Percentiles rank a stretch among this genome's conserved stretches.
phyloP scores from a whole-genome alignment of 306 rosid genomes.

The Trifolium pratense region DNA sequence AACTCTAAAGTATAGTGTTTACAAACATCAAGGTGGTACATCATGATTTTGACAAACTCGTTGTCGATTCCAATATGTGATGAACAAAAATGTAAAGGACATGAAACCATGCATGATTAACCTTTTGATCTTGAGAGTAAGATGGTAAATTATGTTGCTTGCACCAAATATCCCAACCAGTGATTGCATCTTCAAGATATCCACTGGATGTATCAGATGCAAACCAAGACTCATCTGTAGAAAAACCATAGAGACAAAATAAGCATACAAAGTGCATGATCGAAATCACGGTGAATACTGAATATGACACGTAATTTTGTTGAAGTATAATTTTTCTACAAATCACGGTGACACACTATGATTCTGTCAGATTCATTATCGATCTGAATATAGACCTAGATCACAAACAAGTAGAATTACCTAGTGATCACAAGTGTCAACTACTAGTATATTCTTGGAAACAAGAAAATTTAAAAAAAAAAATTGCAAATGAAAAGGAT shows the following conservation, averaged over 20 bases:
- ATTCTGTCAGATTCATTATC: neutral
- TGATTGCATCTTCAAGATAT: constrained; percentile 62
- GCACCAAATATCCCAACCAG: constrained; percentile 54
- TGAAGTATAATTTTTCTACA: neutral
- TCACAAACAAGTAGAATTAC: constrained; percentile 29
- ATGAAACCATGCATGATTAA: constrained; percentile 19
- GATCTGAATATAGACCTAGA: neutral
- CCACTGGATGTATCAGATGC: constrained; percentile 48
- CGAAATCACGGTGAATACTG: too few species aligned
- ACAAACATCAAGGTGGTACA: too few species aligned
- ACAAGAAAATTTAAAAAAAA: neutral
- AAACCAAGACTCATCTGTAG: constrained; percentile 49
- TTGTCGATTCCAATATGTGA: too few species aligned
- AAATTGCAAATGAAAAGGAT: neutral
- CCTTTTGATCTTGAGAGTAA: constrained; percentile 47
- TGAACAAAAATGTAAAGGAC: constrained; percentile 4
- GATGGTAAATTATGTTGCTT: constrained; percentile 42
- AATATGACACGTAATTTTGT: neutral
- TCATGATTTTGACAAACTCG: too few species aligned
- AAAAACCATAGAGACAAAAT: constrained; percentile 18
- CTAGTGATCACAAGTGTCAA: neutral
- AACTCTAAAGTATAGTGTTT: too few species aligned
- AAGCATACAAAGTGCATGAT: too few species aligned
- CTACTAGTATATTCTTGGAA: constrained; percentile 13
- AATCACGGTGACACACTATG: neutral